These are phyloP conservation scores for Circinella minor DNA, from an alignment of 371 early-diverging fungal species.

Conservation along the genomic window DNA sequence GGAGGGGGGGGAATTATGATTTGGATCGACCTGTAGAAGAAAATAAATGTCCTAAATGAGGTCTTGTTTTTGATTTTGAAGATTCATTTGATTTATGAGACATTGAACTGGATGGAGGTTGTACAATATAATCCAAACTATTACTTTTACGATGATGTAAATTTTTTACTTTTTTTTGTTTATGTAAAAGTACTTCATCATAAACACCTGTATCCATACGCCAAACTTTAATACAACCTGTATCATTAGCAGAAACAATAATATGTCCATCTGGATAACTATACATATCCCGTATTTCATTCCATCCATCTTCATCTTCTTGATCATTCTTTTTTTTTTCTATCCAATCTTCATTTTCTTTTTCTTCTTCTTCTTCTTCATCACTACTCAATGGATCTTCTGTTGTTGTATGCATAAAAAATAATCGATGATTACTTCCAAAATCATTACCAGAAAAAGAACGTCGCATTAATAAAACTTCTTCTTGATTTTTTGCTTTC, in stretches of 20 bases:
- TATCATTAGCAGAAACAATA: constrained; percentile 66
- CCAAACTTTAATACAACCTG: constrained; percentile 69
- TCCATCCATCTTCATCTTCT: constrained; percentile 4
- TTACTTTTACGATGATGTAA: constrained; percentile 12
- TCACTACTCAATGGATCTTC: not conserved
- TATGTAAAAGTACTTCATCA: constrained; percentile 7
- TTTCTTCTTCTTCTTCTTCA: constrained; percentile 20
- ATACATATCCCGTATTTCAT: constrained; percentile 19
- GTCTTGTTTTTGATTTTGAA: constrained; percentile 7
- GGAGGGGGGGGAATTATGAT: not conserved
- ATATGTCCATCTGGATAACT: constrained; percentile 60
- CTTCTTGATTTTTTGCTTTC: constrained; percentile 9
- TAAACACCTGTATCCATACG: constrained; percentile 58
- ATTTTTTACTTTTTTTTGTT: not conserved
- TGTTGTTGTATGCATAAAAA: not conserved
- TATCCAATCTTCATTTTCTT: not conserved
- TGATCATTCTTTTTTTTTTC: not conserved
- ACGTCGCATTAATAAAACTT: constrained; percentile 14
- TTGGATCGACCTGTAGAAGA: constrained; percentile 11
- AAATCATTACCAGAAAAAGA: constrained; percentile 19
- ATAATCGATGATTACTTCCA: not conserved
- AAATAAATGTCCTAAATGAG: constrained; percentile 9
- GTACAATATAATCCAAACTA: constrained; percentile 12
- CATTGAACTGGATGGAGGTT: not conserved
- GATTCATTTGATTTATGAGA: not conserved